Base-by-base conservation (phyloP, 345 rosid genomes). In the Durio zibethinus region DNA sequence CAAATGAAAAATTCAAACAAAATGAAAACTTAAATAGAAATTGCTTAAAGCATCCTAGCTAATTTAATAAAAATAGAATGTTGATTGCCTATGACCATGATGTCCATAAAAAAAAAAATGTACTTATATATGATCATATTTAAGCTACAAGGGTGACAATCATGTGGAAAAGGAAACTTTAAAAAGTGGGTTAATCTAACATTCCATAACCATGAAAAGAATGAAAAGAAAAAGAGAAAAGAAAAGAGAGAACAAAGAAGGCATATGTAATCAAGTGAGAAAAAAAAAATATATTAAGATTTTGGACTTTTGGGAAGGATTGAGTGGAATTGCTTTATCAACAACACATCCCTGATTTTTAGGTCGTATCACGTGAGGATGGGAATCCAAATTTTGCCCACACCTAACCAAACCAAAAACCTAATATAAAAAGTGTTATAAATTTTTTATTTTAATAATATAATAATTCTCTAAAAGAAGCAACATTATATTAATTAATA, bases 361-460 rank as follows among this genome's bases (percentile, higher is more conserved):
- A 84, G 89, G 86, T 79, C 80, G 47, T 76, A 78, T 81, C 88
- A 88, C 91, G 91, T 84, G 89, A 83, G 80, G 20, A 80, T 45
- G 70, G 78, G 85, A 78, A 85, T 85, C 80, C 72, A 23, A 16
- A 63, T 33, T 42, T 50, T 63, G 18, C 63, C 80, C 80, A n/a
- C 83, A 72, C 69, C 76, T 60, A 72, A 75, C 66, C 72, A 47
- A 47, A 48, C 71, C 69, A 31, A 73, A 21, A 68, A 56, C 10
- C 50, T 14, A 67, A 35, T 65, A 33, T 25, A 36, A 31, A 25
- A 48, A 5, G 0, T 18, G 0, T 3, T 3, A 9, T 2, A 8
- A 31, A 42, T 7, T 56, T 18, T 29, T 25, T 60, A 12, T 8
- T 2, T 27, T 74, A 56, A 12, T 0, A 57, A 40, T 63, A 23